Evolutionary conservation across 2,329 filamentous ascomycete genomes (phyloP).

Genomic region (Talaromyces sp.): DNA sequence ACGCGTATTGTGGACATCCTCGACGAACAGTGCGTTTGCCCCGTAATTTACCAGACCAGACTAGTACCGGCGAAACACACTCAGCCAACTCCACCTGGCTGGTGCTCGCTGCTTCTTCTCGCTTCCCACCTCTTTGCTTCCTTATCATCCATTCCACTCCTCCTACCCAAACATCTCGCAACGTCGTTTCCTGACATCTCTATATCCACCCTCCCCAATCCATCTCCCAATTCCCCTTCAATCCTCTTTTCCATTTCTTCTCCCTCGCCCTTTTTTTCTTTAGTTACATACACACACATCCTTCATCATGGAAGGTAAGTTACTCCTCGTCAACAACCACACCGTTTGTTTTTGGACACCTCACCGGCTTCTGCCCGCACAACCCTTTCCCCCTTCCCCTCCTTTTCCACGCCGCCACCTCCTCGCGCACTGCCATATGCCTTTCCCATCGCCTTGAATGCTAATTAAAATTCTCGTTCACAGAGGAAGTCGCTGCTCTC

Average conservation of each 20-base stretch:
- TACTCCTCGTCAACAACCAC: conserved; percentile 16
- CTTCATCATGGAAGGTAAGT: conserved; percentile 65
- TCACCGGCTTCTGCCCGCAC: conserved; percentile 26
- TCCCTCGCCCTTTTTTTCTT: conserved; percentile 25
- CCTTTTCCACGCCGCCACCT: conserved; percentile 18
- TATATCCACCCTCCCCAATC: conserved; percentile 18
- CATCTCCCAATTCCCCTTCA: conserved; percentile 19
- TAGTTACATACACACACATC: conserved; percentile 27
- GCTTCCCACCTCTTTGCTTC: conserved; percentile 17
- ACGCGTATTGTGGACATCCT: neutral
- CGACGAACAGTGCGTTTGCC: neutral
- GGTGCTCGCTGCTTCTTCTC: conserved; percentile 12
- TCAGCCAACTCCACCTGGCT: conserved; percentile 15
- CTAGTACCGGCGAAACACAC: conserved; percentile 15
- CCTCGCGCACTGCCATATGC: conserved; percentile 6
- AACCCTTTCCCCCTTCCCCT: conserved; percentile 19
- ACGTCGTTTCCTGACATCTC: conserved; percentile 9
- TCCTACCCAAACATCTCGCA: conserved; percentile 14
- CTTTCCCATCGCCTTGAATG: conserved; percentile 18
- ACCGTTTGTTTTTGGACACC: conserved; percentile 27
- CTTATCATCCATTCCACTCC: conserved; percentile 17
- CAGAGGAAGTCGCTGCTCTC: conserved; percentile 99
- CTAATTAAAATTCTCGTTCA: conserved; percentile 44
- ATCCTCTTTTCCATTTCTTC: conserved; percentile 18
- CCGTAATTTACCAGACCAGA: conserved; percentile 10